These are phyloP conservation scores for Gastrolobium bilobum DNA, from an alignment of 306 rosid species.

Conservation along the genomic window DNA sequence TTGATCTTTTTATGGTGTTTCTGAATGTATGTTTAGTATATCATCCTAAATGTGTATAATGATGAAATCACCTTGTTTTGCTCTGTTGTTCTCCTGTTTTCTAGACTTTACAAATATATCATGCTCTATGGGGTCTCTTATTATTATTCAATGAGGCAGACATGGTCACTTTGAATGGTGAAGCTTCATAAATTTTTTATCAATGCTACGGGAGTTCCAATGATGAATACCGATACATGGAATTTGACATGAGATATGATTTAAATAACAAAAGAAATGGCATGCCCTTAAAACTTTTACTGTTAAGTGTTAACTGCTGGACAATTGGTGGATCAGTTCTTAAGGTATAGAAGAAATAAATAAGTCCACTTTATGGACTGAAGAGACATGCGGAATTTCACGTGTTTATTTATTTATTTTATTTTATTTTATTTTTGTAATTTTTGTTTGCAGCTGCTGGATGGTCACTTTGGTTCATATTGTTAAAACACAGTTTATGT, in stretches of 20 bases:
- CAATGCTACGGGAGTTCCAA: conserved; percentile 17
- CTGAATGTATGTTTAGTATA: conserved; percentile 1
- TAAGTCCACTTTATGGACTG: conserved; percentile 24
- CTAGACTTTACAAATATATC: neutral
- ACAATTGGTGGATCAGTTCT: conserved; percentile 20
- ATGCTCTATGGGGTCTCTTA: neutral
- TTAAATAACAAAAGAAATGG: conserved; percentile 23
- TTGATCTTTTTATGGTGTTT: neutral
- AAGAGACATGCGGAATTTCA: conserved; percentile 21
- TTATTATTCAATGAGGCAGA: conserved; percentile 19
- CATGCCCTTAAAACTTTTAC: neutral
- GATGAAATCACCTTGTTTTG: conserved; percentile 16
- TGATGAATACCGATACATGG: conserved; percentile 24
- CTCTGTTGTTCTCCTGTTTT: neutral
- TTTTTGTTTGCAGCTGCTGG: conserved; percentile 27
- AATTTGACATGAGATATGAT: conserved; percentile 34
- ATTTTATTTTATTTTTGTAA: neutral
- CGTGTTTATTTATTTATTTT: neutral
- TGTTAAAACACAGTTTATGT: conserved; percentile 19
- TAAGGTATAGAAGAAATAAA: conserved; percentile 19
- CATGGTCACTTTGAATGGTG: conserved; percentile 22
- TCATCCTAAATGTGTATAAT: conserved; percentile 4
- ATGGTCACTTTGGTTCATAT: conserved; percentile 35
- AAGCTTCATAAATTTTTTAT: neutral
- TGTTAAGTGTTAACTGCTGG: conserved; percentile 34